These are phyloP conservation scores for Coniochaeta sp. DNA, from an alignment of 2,329 filamentous ascomycete genomes.

Conservation along the genomic window DNA sequence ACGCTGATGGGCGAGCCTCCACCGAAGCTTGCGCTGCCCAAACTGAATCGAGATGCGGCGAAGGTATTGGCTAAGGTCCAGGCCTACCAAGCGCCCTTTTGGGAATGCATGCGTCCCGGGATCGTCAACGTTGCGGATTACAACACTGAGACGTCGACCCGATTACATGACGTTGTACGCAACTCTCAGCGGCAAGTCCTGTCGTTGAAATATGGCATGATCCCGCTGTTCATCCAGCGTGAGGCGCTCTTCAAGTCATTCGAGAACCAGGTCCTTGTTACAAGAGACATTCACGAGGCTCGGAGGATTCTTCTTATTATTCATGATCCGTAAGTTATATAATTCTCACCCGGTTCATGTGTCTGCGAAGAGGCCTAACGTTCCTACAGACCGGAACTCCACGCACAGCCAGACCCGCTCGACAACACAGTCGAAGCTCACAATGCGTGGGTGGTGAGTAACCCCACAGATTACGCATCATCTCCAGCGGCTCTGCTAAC, in stretches of 20 bases:
- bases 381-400: constrained; percentile 62
- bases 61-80: constrained; percentile 52
- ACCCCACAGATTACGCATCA: constrained; percentile 1
- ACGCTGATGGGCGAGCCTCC: constrained; percentile 96
- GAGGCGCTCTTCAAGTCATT: constrained; percentile 68
- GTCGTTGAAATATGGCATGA: constrained; percentile 68
- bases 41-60: constrained; percentile 50
- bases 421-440: constrained; percentile 72
- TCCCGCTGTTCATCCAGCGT: constrained; percentile 71
- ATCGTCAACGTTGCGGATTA: constrained; percentile 47
- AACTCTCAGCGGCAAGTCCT: constrained; percentile 67
- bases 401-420: constrained; percentile 59
- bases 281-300: constrained; percentile 58
- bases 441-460: constrained; percentile 79
- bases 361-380: constrained; percentile 53
- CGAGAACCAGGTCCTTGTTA: constrained; percentile 79
- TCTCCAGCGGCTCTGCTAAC: constrained; percentile 16
- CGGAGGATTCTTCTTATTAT: constrained; percentile 75
- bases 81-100: constrained; percentile 61
- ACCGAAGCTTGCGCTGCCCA: constrained; percentile 47
- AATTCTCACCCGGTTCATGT: not conserved
- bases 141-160: constrained; percentile 45
- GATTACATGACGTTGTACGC: constrained; percentile 75
- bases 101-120: constrained; percentile 78
- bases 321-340: constrained; percentile 71